Conservation (phyloP, 2,329 filamentous ascomycete genomes). For the Acrodontium crateriforme region DNA sequence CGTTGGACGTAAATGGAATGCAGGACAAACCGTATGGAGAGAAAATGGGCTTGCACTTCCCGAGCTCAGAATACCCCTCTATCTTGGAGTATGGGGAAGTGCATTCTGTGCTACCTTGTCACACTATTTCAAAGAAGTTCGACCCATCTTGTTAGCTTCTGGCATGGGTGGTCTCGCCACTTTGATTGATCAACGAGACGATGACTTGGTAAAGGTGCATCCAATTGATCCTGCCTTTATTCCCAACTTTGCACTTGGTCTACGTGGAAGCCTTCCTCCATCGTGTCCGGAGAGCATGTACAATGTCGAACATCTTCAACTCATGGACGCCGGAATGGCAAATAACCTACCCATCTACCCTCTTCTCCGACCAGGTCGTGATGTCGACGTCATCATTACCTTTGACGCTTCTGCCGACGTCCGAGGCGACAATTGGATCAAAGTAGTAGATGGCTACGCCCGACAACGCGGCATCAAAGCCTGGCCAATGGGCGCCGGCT, state of each 20-base stretch:
- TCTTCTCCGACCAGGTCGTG: conserved; percentile 69
- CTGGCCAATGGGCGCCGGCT: conserved; percentile 90
- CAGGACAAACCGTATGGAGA: conserved; percentile 51
- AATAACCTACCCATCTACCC: conserved; percentile 97
- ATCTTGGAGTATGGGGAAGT: conserved; percentile 92
- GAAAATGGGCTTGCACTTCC: conserved; percentile 59
- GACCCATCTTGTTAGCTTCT: conserved; percentile 61
- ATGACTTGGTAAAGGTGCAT: conserved; percentile 81
- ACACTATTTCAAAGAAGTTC: conserved; percentile 89
- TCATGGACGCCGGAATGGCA: conserved; percentile 96
- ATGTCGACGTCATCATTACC: conserved; percentile 79
- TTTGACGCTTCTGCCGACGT: conserved; percentile 94
- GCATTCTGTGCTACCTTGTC: conserved; percentile 92
- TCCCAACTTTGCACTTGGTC: conserved; percentile 75
- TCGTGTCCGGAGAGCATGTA: conserved; percentile 70
- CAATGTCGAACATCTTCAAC: conserved; percentile 46
- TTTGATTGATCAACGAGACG: conserved; percentile 66
- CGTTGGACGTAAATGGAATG: conserved; percentile 67
- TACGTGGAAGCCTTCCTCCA: conserved; percentile 59
- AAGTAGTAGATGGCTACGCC: conserved; percentile 84
- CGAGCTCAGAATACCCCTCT: conserved; percentile 66
- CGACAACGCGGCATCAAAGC: conserved; percentile 80
- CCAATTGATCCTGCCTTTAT: conserved; percentile 85
- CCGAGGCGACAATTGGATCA: conserved; percentile 90
- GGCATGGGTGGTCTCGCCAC: conserved; percentile 66